phyloP scores from a whole-genome alignment of 768 basidiomycete species.

The Lactarius vividus region DNA sequence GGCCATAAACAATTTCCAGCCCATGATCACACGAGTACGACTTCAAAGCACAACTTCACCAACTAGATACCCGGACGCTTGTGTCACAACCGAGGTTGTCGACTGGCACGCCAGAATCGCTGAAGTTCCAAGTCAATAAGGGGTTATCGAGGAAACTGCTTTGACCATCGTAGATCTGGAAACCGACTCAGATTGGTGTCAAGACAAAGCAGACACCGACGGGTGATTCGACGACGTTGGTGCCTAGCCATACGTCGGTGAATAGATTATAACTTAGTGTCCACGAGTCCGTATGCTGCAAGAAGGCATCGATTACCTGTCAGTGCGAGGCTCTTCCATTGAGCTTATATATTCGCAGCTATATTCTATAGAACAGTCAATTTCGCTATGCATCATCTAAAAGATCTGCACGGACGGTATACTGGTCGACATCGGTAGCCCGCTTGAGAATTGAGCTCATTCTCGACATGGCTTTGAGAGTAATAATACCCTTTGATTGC shows the following conservation, averaged over 20 bases:
- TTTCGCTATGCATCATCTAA: not conserved
- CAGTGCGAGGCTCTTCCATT: conserved; percentile 19
- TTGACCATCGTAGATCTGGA: conserved; percentile 14
- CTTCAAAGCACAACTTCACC: not conserved
- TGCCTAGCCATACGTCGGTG: conserved; percentile 54
- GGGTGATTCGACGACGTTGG: conserved; percentile 44
- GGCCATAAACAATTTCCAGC: conserved; percentile 17
- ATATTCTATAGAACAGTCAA: conserved; percentile 8
- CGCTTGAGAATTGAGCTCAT: conserved; percentile 40
- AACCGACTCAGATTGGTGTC: not conserved
- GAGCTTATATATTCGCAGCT: not conserved
- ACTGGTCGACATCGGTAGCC: conserved; percentile 28
- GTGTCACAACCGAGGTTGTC: not conserved
- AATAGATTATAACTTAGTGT: conserved; percentile 60
- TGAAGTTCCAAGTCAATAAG: not conserved
- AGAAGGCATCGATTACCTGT: conserved; percentile 10
- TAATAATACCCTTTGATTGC: conserved; percentile 72
- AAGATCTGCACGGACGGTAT: conserved; percentile 28
- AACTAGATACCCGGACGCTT: not conserved
- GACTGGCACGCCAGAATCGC: conserved; percentile 11
- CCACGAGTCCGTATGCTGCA: conserved; percentile 5
- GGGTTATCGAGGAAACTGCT: conserved; percentile 9
- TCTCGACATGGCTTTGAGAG: conserved; percentile 60
- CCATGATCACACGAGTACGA: not conserved
- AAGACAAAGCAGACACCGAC: conserved; percentile 13